phyloP scores from a whole-genome alignment of 108 stramenopile species.

The Skeletonema costatum region DNA sequence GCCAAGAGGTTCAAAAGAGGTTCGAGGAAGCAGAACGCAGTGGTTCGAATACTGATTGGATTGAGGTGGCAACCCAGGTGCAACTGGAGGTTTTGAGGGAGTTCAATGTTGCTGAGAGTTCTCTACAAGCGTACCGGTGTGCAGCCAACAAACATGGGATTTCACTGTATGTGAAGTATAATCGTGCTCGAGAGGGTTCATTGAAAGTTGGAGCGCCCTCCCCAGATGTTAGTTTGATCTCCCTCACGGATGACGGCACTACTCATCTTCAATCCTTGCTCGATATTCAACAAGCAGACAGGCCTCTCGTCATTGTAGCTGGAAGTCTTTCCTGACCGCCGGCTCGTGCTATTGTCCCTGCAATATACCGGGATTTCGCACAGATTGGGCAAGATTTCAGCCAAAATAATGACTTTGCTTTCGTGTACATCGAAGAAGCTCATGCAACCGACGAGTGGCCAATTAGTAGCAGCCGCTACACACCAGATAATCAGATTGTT shows the following conservation, averaged over 20 bases:
- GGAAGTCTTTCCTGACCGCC: not conserved
- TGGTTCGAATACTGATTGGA: not conserved
- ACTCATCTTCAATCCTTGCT: not conserved
- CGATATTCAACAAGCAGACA: not conserved
- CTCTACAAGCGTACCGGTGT: not conserved
- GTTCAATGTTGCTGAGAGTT: not conserved
- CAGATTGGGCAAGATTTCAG: not conserved
- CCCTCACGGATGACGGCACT: not conserved
- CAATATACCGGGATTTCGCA: not conserved
- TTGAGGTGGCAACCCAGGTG: not conserved
- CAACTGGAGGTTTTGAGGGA: not conserved
- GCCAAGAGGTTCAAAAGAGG: not conserved
- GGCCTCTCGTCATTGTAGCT: not conserved
- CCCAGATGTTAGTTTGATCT: not conserved
- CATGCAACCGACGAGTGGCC: not conserved
- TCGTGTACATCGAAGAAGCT: not conserved
- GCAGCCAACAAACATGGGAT: not conserved
- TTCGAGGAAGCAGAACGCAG: not conserved
- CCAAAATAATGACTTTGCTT: not conserved
- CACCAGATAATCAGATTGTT: not conserved
- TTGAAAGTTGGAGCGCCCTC: not conserved
- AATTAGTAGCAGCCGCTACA: not conserved
- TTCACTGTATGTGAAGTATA: slow-evolving; percentile 3
- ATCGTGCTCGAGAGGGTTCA: not conserved
- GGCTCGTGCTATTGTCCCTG: not conserved